Evolutionary conservation across 2,329 filamentous ascomycete species (phyloP).

Genomic region (Trichoderma asperellum): DNA sequence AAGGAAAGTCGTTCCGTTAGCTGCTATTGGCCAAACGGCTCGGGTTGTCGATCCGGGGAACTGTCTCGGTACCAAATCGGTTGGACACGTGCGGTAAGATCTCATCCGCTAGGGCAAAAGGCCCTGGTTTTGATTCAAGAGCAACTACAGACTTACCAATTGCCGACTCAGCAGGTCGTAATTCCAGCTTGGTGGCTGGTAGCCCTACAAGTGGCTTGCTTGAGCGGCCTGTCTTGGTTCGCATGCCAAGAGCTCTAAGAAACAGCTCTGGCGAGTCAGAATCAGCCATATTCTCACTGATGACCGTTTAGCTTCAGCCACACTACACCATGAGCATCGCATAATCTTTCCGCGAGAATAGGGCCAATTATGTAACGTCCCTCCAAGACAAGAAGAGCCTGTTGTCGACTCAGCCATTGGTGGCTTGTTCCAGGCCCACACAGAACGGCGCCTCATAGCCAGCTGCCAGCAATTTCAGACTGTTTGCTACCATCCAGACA

Average conservation of each 20-base stretch:
- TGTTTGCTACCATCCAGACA: background rate
- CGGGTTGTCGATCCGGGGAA: background rate
- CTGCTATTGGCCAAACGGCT: background rate
- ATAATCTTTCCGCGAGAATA: background rate
- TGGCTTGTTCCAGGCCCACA: slow-evolving; percentile 17
- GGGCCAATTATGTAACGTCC: background rate
- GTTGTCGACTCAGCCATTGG: background rate
- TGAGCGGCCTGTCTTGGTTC: background rate
- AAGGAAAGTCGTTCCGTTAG: background rate
- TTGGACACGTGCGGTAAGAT: slow-evolving; percentile 7
- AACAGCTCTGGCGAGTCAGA: background rate
- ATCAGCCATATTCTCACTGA: background rate
- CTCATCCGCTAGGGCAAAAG: background rate
- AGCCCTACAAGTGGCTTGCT: background rate
- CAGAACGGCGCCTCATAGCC: background rate
- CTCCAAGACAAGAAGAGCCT: background rate
- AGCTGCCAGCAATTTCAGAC: background rate
- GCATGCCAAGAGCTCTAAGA: background rate
- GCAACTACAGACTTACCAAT: background rate
- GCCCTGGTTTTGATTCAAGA: background rate
- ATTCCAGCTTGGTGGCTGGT: background rate
- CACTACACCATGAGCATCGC: background rate
- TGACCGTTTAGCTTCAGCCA: slow-evolving; percentile 14
- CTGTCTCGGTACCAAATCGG: background rate
- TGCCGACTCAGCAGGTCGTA: background rate